Evolutionary conservation across 2,329 filamentous ascomycete species (phyloP), one percentile per base, ranked within the genome.

Genomic region (Xylariaceae sp.): DNA sequence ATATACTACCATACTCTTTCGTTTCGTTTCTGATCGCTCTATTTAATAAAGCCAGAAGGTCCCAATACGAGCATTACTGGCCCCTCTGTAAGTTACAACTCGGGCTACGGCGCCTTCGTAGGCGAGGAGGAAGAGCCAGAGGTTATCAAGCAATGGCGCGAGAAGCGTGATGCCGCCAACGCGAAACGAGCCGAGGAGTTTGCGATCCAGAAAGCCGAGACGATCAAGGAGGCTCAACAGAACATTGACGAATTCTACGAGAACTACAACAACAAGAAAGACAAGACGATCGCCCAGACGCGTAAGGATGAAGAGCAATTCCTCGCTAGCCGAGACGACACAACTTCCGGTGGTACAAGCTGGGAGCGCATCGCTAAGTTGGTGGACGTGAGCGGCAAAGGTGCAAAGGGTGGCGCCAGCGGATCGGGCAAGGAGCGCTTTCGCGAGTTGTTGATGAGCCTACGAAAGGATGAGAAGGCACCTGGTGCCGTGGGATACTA

Each of bases 221-320:
- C 91, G 1, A 76, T 96, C 69, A 85, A 89, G 71, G 90, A 94
- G 64, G 94, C 94, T 8, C 90, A 91, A 69, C 83, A 91, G 70
- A 94, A 95, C 72, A 95, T 99, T 61, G 94, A 99, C 71, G 94
- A 96, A 71, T 99, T 97, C 76, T 99, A 99, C 79, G 91, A 96
- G 70, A 96, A 96, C 74, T 99, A 99, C 79, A 97, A 97, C 78
- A 86, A 87, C 73, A 96, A 96, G 77, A 92, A 94, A 72, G 94
- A 99, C 72, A 97, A 97, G 81, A 84, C 83, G 56, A 87, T 96
- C 63, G 80, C 87, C 27, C 89, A 95, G 76, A 94, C 92, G 54
- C 84, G 87, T 66, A 87, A 88, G 71, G 94, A 99, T 65, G 94
- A 92, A 5, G 92, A 97, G 68, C 85, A 96, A 69, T 99, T 97